Conservation (phyloP, 768 basidiomycete genomes). For the Hygrocybe coccinea region DNA sequence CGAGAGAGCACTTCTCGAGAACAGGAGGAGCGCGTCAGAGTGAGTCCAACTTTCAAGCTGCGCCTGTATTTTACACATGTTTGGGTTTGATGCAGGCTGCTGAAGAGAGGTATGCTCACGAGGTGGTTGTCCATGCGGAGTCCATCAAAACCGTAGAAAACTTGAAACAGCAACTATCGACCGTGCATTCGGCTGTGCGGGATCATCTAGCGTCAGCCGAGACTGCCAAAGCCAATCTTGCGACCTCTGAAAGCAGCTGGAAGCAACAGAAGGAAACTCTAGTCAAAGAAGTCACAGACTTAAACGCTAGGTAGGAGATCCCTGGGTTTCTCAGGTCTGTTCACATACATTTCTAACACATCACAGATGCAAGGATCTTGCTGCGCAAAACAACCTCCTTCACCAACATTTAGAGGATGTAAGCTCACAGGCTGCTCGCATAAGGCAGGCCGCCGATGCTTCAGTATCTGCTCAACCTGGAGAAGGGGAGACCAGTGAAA, state of each 20-base stretch:
- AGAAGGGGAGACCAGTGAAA: slow-evolving; percentile 45
- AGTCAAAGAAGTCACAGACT: slow-evolving; percentile 70
- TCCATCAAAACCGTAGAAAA: slow-evolving; percentile 67
- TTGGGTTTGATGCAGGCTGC: slow-evolving; percentile 45
- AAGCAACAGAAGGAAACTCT: slow-evolving; percentile 69
- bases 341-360: neutral
- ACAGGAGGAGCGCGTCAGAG: slow-evolving; percentile 67
- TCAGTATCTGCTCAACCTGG: slow-evolving; percentile 35
- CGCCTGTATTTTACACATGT: neutral
- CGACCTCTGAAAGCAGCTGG: slow-evolving; percentile 75
- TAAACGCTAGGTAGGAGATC: slow-evolving; percentile 57
- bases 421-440: slow-evolving; percentile 76
- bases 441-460: slow-evolving; percentile 63
- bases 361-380: slow-evolving; percentile 64
- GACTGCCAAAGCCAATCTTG: slow-evolving; percentile 69
- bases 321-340: neutral
- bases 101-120: slow-evolving; percentile 75
- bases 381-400: slow-evolving; percentile 68
- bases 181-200: slow-evolving; percentile 48
- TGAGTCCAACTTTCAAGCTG: slow-evolving; percentile 21
- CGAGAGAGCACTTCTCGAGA: slow-evolving; percentile 63
- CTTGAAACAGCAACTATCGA: slow-evolving; percentile 58
- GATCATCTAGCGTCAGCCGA: slow-evolving; percentile 61
- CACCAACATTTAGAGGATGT: slow-evolving; percentile 84
- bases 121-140: slow-evolving; percentile 82